Evolutionary conservation across 2,329 filamentous ascomycete species (phyloP).

Genomic region (Sporothrix inflata): DNA sequence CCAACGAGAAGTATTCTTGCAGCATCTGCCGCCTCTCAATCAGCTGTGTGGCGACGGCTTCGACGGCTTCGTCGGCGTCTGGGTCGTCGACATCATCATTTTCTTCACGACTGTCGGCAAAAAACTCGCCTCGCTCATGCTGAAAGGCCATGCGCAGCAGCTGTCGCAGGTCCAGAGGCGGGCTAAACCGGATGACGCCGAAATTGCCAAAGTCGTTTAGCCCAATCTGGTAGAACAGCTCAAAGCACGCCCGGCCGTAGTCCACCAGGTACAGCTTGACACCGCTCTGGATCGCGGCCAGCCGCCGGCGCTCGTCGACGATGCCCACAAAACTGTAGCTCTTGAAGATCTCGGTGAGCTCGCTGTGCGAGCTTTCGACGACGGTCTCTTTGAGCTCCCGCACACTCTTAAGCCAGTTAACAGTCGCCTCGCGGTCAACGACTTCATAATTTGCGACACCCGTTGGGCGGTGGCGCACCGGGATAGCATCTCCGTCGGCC

Average conservation of each 20-base stretch:
- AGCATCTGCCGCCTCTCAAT: slow-evolving; percentile 83
- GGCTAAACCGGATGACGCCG: slow-evolving; percentile 77
- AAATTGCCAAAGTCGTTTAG: slow-evolving; percentile 97
- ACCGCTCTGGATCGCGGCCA: slow-evolving; percentile 91
- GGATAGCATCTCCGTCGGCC: neutral
- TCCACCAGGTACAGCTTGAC: slow-evolving; percentile 92
- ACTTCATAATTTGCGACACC: slow-evolving; percentile 71
- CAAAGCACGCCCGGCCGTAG: slow-evolving; percentile 82
- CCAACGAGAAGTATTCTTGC: slow-evolving; percentile 86
- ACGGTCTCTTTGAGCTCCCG: slow-evolving; percentile 82
- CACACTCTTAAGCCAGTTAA: slow-evolving; percentile 79
- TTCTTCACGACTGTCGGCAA: no score
- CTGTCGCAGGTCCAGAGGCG: slow-evolving; percentile 70
- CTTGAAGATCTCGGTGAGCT: slow-evolving; percentile 83
- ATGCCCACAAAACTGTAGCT: slow-evolving; percentile 92
- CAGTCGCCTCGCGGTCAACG: slow-evolving; percentile 68
- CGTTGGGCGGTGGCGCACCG: slow-evolving; percentile 33
- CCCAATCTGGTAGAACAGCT: slow-evolving; percentile 95
- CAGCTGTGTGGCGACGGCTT: slow-evolving; percentile 68
- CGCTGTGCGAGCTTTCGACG: slow-evolving; percentile 78
- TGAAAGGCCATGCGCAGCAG: slow-evolving; percentile 75
- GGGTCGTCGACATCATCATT: neutral
- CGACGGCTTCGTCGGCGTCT: slow-evolving; percentile 61
- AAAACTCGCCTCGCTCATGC: slow-evolving; percentile 64
- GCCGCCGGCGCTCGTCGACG: slow-evolving; percentile 81